These are phyloP conservation scores for Phytophthora sojae DNA, from an alignment of 352 stramenopile species.

Conservation along the genomic window DNA sequence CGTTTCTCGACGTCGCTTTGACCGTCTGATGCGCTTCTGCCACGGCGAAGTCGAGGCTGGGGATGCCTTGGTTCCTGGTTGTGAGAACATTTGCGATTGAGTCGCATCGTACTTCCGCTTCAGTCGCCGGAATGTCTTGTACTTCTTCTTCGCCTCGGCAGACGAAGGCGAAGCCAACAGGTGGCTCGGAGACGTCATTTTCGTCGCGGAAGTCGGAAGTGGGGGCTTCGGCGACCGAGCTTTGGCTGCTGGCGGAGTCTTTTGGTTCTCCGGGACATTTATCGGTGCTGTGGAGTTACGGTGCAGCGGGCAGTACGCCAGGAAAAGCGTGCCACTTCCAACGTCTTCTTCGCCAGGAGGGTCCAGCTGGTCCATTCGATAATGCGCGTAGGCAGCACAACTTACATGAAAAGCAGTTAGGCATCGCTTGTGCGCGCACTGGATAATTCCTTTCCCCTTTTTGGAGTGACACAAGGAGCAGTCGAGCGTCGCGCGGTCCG, in stretches of 20 bases:
- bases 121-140: slow-evolving; percentile 70
- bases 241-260: slow-evolving; percentile 4
- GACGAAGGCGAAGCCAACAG: slow-evolving; percentile 59
- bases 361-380: slow-evolving; percentile 67
- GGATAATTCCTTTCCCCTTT: slow-evolving; percentile 68
- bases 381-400: slow-evolving; percentile 68
- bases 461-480: slow-evolving; percentile 79
- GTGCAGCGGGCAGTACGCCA: slow-evolving; percentile 76
- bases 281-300: slow-evolving; percentile 41
- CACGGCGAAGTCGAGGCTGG: slow-evolving; percentile 49
- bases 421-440: slow-evolving; percentile 81
- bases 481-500: slow-evolving; percentile 65
- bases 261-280: slow-evolving; percentile 13
- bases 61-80: slow-evolving; percentile 19
- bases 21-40: slow-evolving; percentile 69
- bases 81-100: slow-evolving; percentile 40
- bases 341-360: slow-evolving; percentile 41
- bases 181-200: slow-evolving; percentile 52
- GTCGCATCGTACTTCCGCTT: slow-evolving; percentile 78
- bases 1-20: slow-evolving; percentile 50
- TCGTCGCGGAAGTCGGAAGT: slow-evolving; percentile 26
- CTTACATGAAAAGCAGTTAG: slow-evolving; percentile 84
- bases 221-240: slow-evolving; percentile 10
- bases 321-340: slow-evolving; percentile 60
- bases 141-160: slow-evolving; percentile 58